A percentile compares a stretch with the other conserved stretches of the same genome.
Conservation (phyloP, 116 monocot genomes). For the Posidonia oceanica region DNA sequence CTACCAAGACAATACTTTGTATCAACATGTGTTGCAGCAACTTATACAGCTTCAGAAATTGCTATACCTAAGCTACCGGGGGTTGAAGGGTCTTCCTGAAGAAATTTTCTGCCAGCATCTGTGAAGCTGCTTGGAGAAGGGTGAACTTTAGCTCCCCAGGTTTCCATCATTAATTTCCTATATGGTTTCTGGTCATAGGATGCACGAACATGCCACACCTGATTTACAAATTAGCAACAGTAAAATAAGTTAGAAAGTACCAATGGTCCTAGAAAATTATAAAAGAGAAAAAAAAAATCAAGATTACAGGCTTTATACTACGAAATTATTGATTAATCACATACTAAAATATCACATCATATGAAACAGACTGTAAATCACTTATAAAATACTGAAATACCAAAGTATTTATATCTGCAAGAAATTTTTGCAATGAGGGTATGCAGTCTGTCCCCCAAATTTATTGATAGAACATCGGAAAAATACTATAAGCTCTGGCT, state of each 20-base stretch:
- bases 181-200: constrained; percentile 90
- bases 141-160: constrained; percentile 88
- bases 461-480: no score
- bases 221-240: neutral
- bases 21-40: constrained; percentile 37
- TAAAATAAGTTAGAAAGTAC: neutral
- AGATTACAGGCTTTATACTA: no score
- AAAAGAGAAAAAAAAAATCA: no score
- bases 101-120: constrained; percentile 41
- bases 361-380: no score
- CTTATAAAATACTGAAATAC: no score
- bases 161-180: constrained; percentile 77
- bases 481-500: no score
- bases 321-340: no score
- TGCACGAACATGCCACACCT: constrained; percentile 91
- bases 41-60: constrained; percentile 79
- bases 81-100: constrained; percentile 38
- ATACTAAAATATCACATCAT: no score
- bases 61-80: constrained; percentile 86
- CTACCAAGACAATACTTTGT: constrained; percentile 87
- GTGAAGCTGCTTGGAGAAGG: constrained; percentile 64
- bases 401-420: no score
- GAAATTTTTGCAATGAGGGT: no score
- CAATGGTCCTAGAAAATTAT: no score
- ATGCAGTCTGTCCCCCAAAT: no score